These are phyloP conservation scores for Neolentinus lepideus DNA, from an alignment of 1,284 basidiomycete genomes.

Conservation along the genomic window DNA sequence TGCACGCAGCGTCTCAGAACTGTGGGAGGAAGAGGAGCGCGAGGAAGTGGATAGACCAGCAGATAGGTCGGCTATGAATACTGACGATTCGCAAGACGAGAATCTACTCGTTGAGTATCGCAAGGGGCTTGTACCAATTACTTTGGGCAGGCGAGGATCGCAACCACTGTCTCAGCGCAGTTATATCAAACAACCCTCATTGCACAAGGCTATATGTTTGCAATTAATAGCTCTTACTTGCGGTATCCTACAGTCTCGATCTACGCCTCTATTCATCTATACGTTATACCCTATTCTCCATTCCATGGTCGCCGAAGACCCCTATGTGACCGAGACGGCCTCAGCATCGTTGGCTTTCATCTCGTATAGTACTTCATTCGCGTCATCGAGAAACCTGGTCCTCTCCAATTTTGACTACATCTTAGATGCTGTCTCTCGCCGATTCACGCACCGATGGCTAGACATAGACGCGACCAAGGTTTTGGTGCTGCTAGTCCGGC, in stretches of 20 bases:
- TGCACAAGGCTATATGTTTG: slow-evolving; percentile 59
- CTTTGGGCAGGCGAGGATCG: slow-evolving; percentile 29
- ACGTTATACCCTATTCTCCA: slow-evolving; percentile 81
- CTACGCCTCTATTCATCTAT: slow-evolving; percentile 70
- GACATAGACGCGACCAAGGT: slow-evolving; percentile 78
- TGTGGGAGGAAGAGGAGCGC: slow-evolving; percentile 53
- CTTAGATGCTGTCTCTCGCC: slow-evolving; percentile 79
- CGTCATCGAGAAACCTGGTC: slow-evolving; percentile 76
- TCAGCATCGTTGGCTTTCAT: slow-evolving; percentile 65
- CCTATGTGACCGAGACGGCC: slow-evolving; percentile 65
- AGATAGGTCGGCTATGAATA: slow-evolving; percentile 14
- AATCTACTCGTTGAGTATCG: slow-evolving; percentile 43
- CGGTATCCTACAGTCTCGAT: slow-evolving; percentile 56
- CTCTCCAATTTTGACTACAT: slow-evolving; percentile 94
- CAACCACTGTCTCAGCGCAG: slow-evolving; percentile 15
- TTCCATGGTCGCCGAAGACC: slow-evolving; percentile 64
- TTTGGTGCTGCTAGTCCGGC: slow-evolving; percentile 71
- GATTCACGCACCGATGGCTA: slow-evolving; percentile 69
- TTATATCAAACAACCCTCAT: slow-evolving; percentile 31
- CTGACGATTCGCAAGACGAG: slow-evolving; percentile 17
- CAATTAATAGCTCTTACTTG: slow-evolving; percentile 69
- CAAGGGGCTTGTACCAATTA: slow-evolving; percentile 38
- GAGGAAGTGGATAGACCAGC: slow-evolving; percentile 7
- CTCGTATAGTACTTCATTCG: slow-evolving; percentile 69
- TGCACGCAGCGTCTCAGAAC: slow-evolving; percentile 54